phyloP scores from a whole-genome alignment of 1,284 basidiomycete species.

The Cryptococcus sp. region DNA sequence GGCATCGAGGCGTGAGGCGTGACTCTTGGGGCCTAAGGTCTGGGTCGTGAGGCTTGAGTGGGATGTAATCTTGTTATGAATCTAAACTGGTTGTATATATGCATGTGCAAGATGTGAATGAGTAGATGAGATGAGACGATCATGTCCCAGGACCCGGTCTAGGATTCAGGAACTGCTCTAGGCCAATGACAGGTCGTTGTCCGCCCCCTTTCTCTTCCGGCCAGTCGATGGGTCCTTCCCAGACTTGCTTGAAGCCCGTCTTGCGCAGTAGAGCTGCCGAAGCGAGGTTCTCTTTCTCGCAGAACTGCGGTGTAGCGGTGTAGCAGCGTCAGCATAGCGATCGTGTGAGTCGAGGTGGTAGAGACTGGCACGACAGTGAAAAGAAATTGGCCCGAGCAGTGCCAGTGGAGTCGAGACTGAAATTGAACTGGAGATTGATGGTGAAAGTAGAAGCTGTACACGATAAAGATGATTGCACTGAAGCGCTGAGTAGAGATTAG shows the following conservation, averaged over 20 bases:
- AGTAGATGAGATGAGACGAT: too few species aligned
- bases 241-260: slow-evolving; percentile 5
- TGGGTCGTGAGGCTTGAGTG: not conserved
- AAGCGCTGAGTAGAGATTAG: not conserved
- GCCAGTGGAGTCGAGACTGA: not conserved
- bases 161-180: not conserved
- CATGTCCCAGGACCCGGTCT: not conserved
- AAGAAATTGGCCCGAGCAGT: not conserved
- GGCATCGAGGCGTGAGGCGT: slow-evolving; percentile 7
- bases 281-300: slow-evolving; percentile 9
- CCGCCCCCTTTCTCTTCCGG: slow-evolving; percentile 9
- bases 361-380: not conserved
- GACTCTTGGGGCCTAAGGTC: too few species aligned
- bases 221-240: not conserved
- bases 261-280: slow-evolving; percentile 5
- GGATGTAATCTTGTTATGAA: not conserved
- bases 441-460: not conserved
- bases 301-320: slow-evolving; percentile 4
- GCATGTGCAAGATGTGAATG: not conserved
- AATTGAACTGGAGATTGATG: not conserved
- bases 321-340: not conserved
- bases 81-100: slow-evolving; percentile 2
- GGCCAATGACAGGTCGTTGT: not conserved
- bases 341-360: not conserved
- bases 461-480: not conserved